Base-by-base conservation (phyloP, 345 rosid species). In the Populus nigra region DNA sequence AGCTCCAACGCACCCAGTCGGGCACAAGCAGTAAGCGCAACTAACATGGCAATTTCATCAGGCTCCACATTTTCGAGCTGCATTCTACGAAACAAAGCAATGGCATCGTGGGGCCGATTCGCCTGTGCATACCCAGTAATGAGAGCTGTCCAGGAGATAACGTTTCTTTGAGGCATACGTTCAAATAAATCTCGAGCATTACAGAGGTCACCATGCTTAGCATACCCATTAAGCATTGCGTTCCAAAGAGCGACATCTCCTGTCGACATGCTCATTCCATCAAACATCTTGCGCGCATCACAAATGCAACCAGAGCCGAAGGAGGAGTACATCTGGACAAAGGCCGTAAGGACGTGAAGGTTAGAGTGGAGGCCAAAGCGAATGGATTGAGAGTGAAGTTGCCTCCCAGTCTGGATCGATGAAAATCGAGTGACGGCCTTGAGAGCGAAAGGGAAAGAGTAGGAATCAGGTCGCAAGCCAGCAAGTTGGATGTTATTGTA, bases 11-110 rank as follows among this genome's bases (percentile, higher is more conserved):
- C 88, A 18, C 97, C 96, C 76, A 91, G 55, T 57, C 89, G 86
- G 36, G 92, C 90, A 81, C 96, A 92, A 72, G 94, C 93, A 43
- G 96, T 88, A 29, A 92, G 90, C 18, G 77, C 88, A 70, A 91
- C 88, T 80, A 90, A 73, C 88, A 91, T 72, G 8, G 92, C 80
- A 17, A 92, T 80, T 73, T 88, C 92, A 78, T 94, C 97, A 15
- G 94, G 91, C 83, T 87, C 82, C 27, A 88, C 89, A 55, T 87
- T 85, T 74, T 88, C 85, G 61, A 85, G 63, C 80, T 86, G 79
- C 96, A 91, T 91, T 81, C 83, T 83, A 72, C 84, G 79, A 74
- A 94, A 94, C 50, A 87, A 67, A 59, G 71, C 72, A 69, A 91
- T 70, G 15, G 98, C 94, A 68, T 89, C 86, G 8, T 75, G 81